Evolutionary conservation across 345 rosid species (phyloP), one percentile per base, ranked within the genome.

Genomic region (Geranium rotundifolium): DNA sequence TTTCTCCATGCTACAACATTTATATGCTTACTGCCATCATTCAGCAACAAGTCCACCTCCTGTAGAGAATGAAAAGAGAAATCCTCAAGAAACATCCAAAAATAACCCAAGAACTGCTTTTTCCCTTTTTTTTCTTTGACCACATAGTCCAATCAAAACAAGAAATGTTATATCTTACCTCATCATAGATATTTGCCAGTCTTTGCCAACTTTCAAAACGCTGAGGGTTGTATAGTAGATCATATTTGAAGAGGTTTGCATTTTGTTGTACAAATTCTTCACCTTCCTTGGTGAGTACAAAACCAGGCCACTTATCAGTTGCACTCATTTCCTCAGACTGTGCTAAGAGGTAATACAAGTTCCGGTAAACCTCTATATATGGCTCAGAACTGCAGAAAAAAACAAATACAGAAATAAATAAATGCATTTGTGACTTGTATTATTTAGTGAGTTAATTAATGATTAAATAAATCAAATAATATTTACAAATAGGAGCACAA

Each of bases 1-100:
- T 87, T 87, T 84, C 95, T 87, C 99, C 99, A 92, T 68, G 85
- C 95, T 20, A 76, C 78, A 64, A 82, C 97, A 76, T 92, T 92
- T 71, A 85, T 81, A 76, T 92, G 99, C 90, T 92, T 92, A 66
- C 99, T 92, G 67, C 99, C 99, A 77, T 92, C 99, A 79, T 92
- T 92, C 65, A 92, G 81, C 82, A 92, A 69, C 85, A 92, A 86
- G 69, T 92, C 99, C 63, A 92, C 99, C 76, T 92, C 99, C 97
- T 92, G 87, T 49, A 68, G 59, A 59, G 58, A 63, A 82, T 71
- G 2, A 67, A 71, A 69, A 73, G 37, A 65, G 23, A 67, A 50
- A 59, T 60, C 61, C 57, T 64, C 54, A 50, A 34, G 41, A 58
- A 46, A 58, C 52, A 55, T 52, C 41, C 16, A 57, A 57, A 57